A percentile compares a stretch with the other conserved stretches of the same genome.
Evolutionary conservation across 352 stramenopile species (phyloP).

Genomic region (Pythium chondricola): DNA sequence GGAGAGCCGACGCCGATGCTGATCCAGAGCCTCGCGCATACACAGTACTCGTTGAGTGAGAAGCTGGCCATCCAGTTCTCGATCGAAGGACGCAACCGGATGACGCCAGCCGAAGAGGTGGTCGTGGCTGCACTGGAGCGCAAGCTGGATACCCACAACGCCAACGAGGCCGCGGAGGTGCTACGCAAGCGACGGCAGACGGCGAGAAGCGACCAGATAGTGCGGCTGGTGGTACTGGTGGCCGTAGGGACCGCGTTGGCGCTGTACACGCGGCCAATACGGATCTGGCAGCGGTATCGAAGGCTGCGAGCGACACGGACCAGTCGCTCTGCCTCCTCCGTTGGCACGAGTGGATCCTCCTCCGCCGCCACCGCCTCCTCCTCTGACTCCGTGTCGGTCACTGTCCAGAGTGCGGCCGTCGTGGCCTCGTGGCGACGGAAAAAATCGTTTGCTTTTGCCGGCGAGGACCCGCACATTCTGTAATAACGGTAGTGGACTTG

Average conservation of each 20-base stretch:
- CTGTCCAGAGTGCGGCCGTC: too few relatives aligned
- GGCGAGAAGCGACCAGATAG: conserved; percentile 9
- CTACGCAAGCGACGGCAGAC: conserved; percentile 5
- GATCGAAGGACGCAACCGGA: conserved; percentile 57
- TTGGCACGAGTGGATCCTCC: not conserved
- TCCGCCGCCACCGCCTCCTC: not conserved
- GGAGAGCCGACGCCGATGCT: conserved; percentile 40
- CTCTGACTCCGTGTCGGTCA: not conserved
- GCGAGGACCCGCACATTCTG: conserved; percentile 21
- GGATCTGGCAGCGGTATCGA: not conserved
- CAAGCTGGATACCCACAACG: conserved; percentile 25
- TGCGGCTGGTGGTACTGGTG: conserved; percentile 8
- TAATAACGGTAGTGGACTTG: not conserved
- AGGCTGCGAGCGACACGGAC: not conserved
- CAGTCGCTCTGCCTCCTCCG: not conserved
- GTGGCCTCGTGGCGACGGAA: conserved; percentile 21
- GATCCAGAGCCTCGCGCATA: conserved; percentile 50
- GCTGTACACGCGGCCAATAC: conserved; percentile 8
- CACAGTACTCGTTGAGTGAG: conserved; percentile 47
- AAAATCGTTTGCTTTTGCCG: conserved; percentile 17
- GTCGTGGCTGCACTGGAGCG: conserved; percentile 48
- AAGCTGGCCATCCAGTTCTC: conserved; percentile 75
- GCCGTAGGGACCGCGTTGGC: conserved; percentile 1
- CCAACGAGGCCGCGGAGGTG: conserved; percentile 8
- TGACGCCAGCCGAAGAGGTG: conserved; percentile 48